Evolutionary conservation across 129 eudicot species (phyloP).

Genomic region (Saussurea involucrata): DNA sequence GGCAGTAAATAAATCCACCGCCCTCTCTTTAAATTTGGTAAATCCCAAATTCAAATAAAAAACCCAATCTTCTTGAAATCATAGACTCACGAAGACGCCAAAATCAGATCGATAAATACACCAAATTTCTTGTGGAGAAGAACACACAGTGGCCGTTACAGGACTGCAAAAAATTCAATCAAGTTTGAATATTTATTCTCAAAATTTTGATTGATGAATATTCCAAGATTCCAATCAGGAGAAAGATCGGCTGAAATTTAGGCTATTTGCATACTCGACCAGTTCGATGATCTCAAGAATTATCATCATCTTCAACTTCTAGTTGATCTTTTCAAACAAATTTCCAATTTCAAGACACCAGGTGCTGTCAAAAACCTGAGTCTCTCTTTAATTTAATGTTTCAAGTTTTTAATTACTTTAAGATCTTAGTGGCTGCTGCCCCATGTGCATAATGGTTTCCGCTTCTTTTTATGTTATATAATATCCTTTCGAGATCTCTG

Average conservation of each 20-base stretch:
- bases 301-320: constrained; percentile 14
- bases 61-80: constrained; percentile 4
- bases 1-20: constrained; percentile 4
- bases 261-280: constrained; percentile 6
- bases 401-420: constrained; percentile 9
- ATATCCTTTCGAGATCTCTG: constrained; percentile 17
- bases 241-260: constrained; percentile 19
- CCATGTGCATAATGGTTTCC: constrained; percentile 23
- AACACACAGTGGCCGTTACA: constrained; percentile 7
- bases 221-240: constrained; percentile 12
- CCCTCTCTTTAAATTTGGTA: constrained; percentile 16
- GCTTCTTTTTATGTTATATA: constrained; percentile 27
- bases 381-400: neutral
- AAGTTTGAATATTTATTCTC: constrained; percentile 8
- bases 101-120: constrained; percentile 5
- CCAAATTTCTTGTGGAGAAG: neutral
- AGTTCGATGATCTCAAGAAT: constrained; percentile 17
- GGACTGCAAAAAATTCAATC: constrained; percentile 12
- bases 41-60: constrained; percentile 7
- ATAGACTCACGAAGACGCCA: constrained; percentile 14
- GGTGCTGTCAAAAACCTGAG: constrained; percentile 25
- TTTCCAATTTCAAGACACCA: constrained; percentile 26
- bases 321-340: constrained; percentile 7
- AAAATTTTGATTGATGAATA: neutral
- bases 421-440: constrained; percentile 21